Evolutionary conservation across 2,329 filamentous ascomycete species (phyloP), one percentile per base, ranked within the genome.

Genomic region (Erysiphe neolycopersici): DNA sequence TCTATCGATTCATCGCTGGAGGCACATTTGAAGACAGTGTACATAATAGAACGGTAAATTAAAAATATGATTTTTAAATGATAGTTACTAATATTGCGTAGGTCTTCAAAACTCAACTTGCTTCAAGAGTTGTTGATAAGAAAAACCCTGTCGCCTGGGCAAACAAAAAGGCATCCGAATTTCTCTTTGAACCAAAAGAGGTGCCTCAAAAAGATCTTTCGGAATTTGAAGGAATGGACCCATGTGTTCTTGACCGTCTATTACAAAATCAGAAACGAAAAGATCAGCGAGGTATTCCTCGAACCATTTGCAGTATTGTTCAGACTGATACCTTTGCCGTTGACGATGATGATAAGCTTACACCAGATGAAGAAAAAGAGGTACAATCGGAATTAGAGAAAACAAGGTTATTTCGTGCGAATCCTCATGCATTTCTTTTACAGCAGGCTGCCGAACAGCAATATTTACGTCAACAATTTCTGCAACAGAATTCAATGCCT

Each of bases 41-140:
- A 40, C 73, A 84, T 51, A 78, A 81, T 57, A 73, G 71, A 47
- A 67, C 76, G 1, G 39, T 38, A 33, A 26, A 14, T 40, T 16
- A 29, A 31, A 22, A 26, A 4, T n/a, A n/a, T 36, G 17, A 22
- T 12, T 5, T 13, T 18, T 22, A 4, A 14, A 18, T 33, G 26
- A 33, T 12, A 32, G 17, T 17, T 43, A 10, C 33, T 43, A 38
- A 43, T 18, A 36, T 43, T 37, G 3, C 3, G 14, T 35, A 44
- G 43, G 63, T 91, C 1, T 92, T 84, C 67, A 94, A 94, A 58
- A 75, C 67, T 30, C 80, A 89, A 54, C 64, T 94, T 38, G 72
- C 81, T 4, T 72, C 70, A 35, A 72, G 81, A 13, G 79, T 92
- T 1, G 76, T 94, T 4, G 85, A 94, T 59, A 76, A 82, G 55